phyloP scores from a whole-genome alignment of 2,329 filamentous ascomycete genomes.

The Claviceps humidiphila region DNA sequence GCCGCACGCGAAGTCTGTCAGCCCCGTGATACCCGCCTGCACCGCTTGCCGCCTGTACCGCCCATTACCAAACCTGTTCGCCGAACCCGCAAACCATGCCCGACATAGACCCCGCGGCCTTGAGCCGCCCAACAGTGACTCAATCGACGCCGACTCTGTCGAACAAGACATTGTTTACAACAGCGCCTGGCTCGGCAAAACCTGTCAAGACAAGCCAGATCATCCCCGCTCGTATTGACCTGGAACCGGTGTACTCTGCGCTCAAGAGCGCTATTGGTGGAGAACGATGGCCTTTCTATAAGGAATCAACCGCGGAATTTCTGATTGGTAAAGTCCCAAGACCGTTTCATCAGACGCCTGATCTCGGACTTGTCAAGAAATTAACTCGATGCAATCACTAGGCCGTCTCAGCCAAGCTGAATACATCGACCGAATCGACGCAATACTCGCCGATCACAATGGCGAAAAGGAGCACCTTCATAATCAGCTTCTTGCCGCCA shows the following conservation, averaged over 20 bases:
- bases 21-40: conserved; percentile 2
- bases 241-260: conserved; percentile 50
- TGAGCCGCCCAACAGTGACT: conserved; percentile 47
- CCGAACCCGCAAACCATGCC: conserved; percentile 35
- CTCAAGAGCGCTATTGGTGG: conserved; percentile 45
- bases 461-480: conserved; percentile 51
- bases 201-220: conserved; percentile 46
- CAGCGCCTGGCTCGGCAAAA: conserved; percentile 35
- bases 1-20: conserved; percentile 32
- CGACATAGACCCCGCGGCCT: conserved; percentile 57
- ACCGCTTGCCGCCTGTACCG: conserved; percentile 6
- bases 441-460: conserved; percentile 42
- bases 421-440: conserved; percentile 44
- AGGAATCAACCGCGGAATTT: conserved; percentile 49
- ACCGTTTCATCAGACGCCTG: not conserved
- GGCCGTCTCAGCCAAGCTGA: conserved; percentile 51
- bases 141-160: conserved; percentile 46
- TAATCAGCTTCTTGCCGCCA: conserved; percentile 53
- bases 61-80: conserved; percentile 12
- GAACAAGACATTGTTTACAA: conserved; percentile 43
- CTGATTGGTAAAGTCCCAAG: conserved; percentile 37
- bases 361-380: not conserved
- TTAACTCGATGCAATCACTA: conserved; percentile 22
- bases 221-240: conserved; percentile 52
- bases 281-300: conserved; percentile 53